Percentiles rank a stretch among this genome's conserved stretches.
Evolutionary conservation across 208 protist species (phyloP).

Genomic region (Acanthamoeba culbertsoni): DNA sequence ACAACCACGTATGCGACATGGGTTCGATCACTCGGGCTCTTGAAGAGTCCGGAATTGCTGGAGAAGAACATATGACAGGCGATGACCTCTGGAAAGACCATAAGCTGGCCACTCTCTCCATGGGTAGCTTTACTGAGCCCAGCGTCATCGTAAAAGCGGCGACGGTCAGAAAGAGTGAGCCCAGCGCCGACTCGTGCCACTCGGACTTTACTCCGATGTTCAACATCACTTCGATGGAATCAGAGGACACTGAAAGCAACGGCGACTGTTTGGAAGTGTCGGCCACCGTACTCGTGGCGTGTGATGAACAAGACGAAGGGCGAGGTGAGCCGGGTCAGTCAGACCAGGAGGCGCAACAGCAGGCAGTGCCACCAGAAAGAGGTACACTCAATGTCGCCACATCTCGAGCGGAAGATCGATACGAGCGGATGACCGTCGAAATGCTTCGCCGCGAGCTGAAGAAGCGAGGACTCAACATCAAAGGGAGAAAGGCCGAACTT

Average conservation of each 20-base stretch:
- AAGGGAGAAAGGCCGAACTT: not conserved
- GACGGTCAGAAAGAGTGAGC: not conserved
- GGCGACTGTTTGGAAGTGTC: not conserved
- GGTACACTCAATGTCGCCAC: too few relatives aligned
- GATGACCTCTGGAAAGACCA: not conserved
- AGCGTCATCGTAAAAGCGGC: not conserved
- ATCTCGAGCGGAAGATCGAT: not conserved
- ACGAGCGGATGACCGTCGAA: not conserved
- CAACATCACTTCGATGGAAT: not conserved
- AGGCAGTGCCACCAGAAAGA: too few relatives aligned
- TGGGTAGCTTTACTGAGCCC: not conserved
- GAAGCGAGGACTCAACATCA: not conserved
- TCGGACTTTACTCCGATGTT: not conserved
- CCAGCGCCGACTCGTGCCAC: not conserved
- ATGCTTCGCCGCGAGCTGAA: slow-evolving; percentile 7
- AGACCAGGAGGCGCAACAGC: not conserved
- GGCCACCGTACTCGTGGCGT: not conserved
- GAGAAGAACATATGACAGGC: not conserved
- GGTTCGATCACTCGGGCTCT: not conserved
- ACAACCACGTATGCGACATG: not conserved
- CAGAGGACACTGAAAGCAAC: not conserved
- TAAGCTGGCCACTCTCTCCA: not conserved
- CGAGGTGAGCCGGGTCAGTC: too few relatives aligned
- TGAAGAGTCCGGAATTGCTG: not conserved
- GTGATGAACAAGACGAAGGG: not conserved